These are phyloP conservation scores for Malus hybrid DNA, from an alignment of 331 rosid species.

Conservation along the genomic window DNA sequence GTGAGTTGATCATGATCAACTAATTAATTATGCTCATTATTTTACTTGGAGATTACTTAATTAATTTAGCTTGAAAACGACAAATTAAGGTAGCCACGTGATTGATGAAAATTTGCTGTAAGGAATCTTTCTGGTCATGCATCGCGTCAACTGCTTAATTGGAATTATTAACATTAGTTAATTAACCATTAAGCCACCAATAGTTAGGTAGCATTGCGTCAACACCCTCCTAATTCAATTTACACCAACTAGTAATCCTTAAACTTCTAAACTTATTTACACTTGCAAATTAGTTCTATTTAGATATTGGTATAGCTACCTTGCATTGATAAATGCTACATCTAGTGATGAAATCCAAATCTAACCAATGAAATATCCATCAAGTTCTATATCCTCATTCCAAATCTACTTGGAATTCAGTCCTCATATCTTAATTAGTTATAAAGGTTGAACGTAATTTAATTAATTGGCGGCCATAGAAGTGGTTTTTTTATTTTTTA, in stretches of 20 bases:
- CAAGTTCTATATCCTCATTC: not conserved
- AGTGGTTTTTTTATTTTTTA: not conserved
- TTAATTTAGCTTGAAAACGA: constrained; percentile 14
- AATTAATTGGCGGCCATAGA: not conserved
- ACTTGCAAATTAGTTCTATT: not conserved
- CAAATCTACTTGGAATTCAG: not conserved
- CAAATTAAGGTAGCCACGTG: constrained; percentile 30
- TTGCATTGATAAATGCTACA: not conserved
- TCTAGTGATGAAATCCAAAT: not conserved
- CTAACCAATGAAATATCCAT: not conserved
- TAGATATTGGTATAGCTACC: not conserved
- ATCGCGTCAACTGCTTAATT: constrained; percentile 9
- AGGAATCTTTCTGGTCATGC: constrained; percentile 28
- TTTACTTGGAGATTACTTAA: not conserved
- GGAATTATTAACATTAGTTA: not conserved
- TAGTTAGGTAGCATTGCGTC: not conserved
- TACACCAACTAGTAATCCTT: not conserved
- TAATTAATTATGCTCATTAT: not conserved
- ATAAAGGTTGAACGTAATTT: not conserved
- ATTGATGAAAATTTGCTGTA: constrained; percentile 16
- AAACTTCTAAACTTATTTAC: not conserved
- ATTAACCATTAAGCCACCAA: not conserved
- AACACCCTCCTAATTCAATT: not conserved
- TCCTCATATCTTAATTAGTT: not conserved
- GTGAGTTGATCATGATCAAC: not conserved